Base-by-base conservation (phyloP, 1,284 basidiomycete species). In the Amylostereum areolatum region DNA sequence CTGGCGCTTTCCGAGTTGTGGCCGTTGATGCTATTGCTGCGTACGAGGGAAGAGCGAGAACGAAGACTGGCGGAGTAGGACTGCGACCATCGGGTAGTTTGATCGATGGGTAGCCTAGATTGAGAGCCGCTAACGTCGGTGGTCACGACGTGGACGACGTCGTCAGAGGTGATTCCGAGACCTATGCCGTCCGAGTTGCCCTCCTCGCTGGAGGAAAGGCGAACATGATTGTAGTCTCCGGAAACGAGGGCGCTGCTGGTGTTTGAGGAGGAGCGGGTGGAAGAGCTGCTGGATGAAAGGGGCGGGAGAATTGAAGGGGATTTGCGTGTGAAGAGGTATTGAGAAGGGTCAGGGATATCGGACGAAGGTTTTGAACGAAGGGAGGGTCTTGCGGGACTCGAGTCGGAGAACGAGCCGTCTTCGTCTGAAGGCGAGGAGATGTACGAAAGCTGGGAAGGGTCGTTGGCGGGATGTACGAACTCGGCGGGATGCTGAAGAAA, bases 241-340 rank as follows among this genome's bases (percentile, higher is more conserved):
- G 77, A 62, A 9, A 74, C 72, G 62, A 81, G 82, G 48, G 80
- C 83, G 29, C 78, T 80, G 60, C 74, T 83, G 27, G 84, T 83
- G 61, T 87, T 87, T 8, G 85, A 83, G 7, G 85, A 88, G 3
- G 87, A 89, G 50, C 86, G 78, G 5, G 85, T 80, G 3, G 85
- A 89, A 2, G 76, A 85, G 46, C 77, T 77, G 37, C 77, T 75
- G 3, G 81, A 83, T 3, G 85, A 87, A 46, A 86, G 77, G 24
- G 80, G 69, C 4, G 80, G 79, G 37, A 72, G 72, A 42, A 48
- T 55, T 42, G 54, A 56, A 18, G 18, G 18, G 18, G 18, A 18
- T 18, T 18, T 18, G 18, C 18, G 18, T 18, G 18, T 18, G 18
- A 18, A 18, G 18, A 18, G 75, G 46, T 80, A 85, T 46, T 78